Evolutionary conservation across 768 basidiomycete species (phyloP).

Genomic region (Suillus paluster): DNA sequence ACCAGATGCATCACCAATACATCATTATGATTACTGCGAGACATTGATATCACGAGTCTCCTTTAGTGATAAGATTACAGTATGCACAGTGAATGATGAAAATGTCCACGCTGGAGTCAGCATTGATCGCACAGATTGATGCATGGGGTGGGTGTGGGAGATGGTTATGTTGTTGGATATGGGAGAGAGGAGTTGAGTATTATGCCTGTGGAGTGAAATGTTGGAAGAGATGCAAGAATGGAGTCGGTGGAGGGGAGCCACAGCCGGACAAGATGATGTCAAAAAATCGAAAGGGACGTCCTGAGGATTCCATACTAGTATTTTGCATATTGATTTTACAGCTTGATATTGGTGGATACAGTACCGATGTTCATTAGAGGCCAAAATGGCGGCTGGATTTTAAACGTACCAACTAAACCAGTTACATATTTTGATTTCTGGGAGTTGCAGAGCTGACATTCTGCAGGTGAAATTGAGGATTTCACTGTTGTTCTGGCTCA

Average conservation of each 20-base stretch:
- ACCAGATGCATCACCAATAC: too few relatives aligned
- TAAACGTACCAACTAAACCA: constrained; percentile 68
- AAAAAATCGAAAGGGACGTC: constrained; percentile 67
- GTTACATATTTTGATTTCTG: constrained; percentile 69
- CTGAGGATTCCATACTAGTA: constrained; percentile 81
- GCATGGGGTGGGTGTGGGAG: constrained; percentile 32
- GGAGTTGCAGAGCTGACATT: constrained; percentile 42
- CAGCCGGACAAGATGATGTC: constrained; percentile 37
- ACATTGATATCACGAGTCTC: too few relatives aligned
- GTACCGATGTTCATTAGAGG: constrained; percentile 15
- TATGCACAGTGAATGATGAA: too few relatives aligned
- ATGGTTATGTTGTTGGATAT: constrained; percentile 48
- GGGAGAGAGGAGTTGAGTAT: constrained; percentile 56
- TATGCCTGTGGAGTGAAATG: constrained; percentile 26
- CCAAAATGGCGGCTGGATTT: constrained; percentile 15
- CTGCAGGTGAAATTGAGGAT: constrained; percentile 40
- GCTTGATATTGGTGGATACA: constrained; percentile 57
- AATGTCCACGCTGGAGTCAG: too few relatives aligned
- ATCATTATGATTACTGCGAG: too few relatives aligned
- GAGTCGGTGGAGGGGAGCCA: constrained; percentile 13
- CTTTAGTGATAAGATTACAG: too few relatives aligned
- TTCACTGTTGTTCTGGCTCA: constrained; percentile 37
- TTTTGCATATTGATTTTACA: constrained; percentile 72
- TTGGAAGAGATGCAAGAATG: constrained; percentile 9
- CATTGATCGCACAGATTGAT: constrained; percentile 9